Conservation (phyloP, 768 basidiomycete genomes). For the Mycena alexandri region DNA sequence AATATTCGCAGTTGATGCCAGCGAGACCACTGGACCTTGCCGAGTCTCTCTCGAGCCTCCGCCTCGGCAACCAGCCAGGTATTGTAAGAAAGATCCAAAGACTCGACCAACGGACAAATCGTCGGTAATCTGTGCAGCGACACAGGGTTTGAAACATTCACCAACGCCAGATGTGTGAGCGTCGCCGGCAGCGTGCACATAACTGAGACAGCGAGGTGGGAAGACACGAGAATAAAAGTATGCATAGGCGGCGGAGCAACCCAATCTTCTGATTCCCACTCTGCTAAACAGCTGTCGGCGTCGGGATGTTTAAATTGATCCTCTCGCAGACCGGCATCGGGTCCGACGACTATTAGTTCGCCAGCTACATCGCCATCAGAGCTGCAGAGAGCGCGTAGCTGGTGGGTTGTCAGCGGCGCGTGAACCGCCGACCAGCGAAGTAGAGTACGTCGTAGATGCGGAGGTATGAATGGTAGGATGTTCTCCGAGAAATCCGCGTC, state of each 20-base stretch:
- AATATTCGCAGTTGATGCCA: conserved; percentile 67
- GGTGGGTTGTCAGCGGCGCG: conserved; percentile 62
- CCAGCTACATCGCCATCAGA: conserved; percentile 68
- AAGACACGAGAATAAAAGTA: conserved; percentile 65
- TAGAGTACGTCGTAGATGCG: conserved; percentile 70
- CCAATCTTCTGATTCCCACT: conserved; percentile 63
- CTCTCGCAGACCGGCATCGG: conserved; percentile 57
- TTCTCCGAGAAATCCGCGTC: conserved; percentile 58
- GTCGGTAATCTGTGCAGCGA: conserved; percentile 69
- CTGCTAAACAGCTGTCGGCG: conserved; percentile 22
- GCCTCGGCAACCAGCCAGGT: conserved; percentile 51
- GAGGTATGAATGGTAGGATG: conserved; percentile 67
- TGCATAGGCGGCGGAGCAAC: conserved; percentile 51
- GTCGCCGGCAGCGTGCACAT: conserved; percentile 72
- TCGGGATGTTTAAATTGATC: conserved; percentile 52
- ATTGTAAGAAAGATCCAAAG: conserved; percentile 81
- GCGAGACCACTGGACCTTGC: conserved; percentile 69
- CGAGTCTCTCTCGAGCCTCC: conserved; percentile 54
- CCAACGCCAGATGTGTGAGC: conserved; percentile 70
- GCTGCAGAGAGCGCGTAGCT: conserved; percentile 64
- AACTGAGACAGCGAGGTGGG: conserved; percentile 57
- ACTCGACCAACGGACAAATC: conserved; percentile 70
- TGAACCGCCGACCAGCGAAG: conserved; percentile 71
- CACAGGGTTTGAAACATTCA: conserved; percentile 62
- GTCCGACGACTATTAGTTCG: conserved; percentile 76